These are phyloP conservation scores for Coniochaeta hoffmannii DNA, from an alignment of 2,329 filamentous ascomycete species.

Conservation along the genomic window DNA sequence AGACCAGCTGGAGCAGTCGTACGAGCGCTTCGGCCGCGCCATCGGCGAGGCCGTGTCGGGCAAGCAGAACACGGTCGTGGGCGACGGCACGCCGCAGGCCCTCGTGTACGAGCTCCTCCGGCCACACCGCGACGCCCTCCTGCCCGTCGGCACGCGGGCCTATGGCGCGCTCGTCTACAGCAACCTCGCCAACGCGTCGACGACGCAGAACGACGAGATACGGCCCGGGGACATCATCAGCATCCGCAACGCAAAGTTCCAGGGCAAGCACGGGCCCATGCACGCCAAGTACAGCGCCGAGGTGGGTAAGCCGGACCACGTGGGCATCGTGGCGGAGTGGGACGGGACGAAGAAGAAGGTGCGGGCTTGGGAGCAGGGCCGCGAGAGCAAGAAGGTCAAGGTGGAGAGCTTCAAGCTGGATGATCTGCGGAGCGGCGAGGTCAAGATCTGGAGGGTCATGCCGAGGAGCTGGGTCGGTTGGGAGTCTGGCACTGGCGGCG, in stretches of 20 bases:
- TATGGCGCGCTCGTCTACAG: constrained; percentile 91
- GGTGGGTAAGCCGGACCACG: constrained; percentile 82
- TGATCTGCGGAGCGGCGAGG: constrained; percentile 86
- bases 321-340: constrained; percentile 90
- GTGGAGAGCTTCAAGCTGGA: constrained; percentile 90
- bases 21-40: constrained; percentile 70
- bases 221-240: constrained; percentile 84
- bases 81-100: constrained; percentile 72
- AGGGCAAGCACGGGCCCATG: constrained; percentile 92
- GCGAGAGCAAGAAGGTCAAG: constrained; percentile 90
- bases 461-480: constrained; percentile 87
- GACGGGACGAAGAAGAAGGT: constrained; percentile 99
- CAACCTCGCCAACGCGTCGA: constrained; percentile 90
- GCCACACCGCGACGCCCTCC: constrained; percentile 64
- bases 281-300: constrained; percentile 88
- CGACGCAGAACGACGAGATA: constrained; percentile 87
- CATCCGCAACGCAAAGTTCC: constrained; percentile 87
- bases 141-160: constrained; percentile 77
- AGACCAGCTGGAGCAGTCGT: constrained; percentile 85
- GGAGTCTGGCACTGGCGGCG: constrained; percentile 43
- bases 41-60: constrained; percentile 63
- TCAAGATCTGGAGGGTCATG: constrained; percentile 96
- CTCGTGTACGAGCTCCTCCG: constrained; percentile 74
- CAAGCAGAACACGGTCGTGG: constrained; percentile 74
- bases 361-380: constrained; percentile 86